phyloP scores from a whole-genome alignment of 2,329 filamentous ascomycete genomes.

The Fusarium coicis region DNA sequence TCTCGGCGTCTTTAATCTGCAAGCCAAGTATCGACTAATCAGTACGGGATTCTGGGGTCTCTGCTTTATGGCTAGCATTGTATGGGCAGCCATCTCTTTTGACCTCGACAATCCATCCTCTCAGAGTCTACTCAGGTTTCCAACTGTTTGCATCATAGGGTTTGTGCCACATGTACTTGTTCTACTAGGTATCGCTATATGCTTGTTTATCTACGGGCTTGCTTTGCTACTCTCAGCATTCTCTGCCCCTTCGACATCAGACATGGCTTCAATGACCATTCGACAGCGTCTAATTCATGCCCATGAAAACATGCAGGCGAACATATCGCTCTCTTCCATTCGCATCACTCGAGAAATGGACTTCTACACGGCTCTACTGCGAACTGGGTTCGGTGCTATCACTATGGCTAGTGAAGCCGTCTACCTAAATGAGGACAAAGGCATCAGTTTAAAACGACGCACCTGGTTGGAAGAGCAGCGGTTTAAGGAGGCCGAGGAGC shows the following conservation, averaged over 20 bases:
- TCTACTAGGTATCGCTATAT: constrained; percentile 79
- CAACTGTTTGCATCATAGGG: constrained; percentile 93
- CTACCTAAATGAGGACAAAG: constrained; percentile 89
- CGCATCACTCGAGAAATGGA: constrained; percentile 89
- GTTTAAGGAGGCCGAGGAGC: constrained; percentile 77
- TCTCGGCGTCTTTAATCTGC: constrained; percentile 82
- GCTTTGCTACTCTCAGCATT: constrained; percentile 79
- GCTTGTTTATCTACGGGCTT: constrained; percentile 79
- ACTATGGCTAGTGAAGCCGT: constrained; percentile 96
- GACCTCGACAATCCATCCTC: constrained; percentile 68
- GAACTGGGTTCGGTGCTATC: constrained; percentile 86
- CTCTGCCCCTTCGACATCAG: constrained; percentile 45
- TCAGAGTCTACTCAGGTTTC: constrained; percentile 83
- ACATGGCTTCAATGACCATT: constrained; percentile 53
- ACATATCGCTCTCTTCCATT: constrained; percentile 83
- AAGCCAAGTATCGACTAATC: constrained; percentile 81
- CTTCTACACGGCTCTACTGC: constrained; percentile 90
- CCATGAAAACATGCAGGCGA: constrained; percentile 91
- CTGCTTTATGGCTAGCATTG: constrained; percentile 87
- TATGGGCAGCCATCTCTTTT: constrained; percentile 76
- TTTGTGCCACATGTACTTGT: constrained; percentile 96
- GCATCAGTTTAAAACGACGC: constrained; percentile 76
- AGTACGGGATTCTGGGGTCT: constrained; percentile 92
- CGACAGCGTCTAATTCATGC: constrained; percentile 74
- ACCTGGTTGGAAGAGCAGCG: constrained; percentile 96